Evolutionary conservation across 2,329 filamentous ascomycete species (phyloP).

Genomic region (Monosporascus sp.): DNA sequence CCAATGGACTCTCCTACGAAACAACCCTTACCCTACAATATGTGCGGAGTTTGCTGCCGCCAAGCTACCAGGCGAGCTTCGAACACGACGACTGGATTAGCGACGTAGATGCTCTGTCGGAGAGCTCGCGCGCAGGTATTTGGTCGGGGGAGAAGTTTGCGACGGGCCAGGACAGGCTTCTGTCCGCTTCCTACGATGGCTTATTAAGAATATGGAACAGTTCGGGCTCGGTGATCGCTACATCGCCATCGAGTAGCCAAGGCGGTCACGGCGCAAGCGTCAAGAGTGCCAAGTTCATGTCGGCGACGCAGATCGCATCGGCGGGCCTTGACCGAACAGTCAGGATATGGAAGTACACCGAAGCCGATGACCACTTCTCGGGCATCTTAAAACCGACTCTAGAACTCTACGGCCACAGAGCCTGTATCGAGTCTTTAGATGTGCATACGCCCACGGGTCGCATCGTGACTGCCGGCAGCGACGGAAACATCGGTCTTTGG

Average conservation of each 20-base stretch:
- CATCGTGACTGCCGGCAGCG: conserved; percentile 79
- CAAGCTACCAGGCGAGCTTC: conserved; percentile 83
- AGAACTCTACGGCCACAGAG: conserved; percentile 79
- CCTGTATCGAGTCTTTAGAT: conserved; percentile 67
- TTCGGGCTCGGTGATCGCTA: conserved; percentile 78
- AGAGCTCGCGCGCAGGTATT: conserved; percentile 53
- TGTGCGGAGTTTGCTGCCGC: conserved; percentile 84
- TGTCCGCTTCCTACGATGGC: conserved; percentile 94
- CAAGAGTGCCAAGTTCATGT: conserved; percentile 80
- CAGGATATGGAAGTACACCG: conserved; percentile 82
- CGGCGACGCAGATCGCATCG: conserved; percentile 72
- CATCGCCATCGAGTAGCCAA: conserved; percentile 59
- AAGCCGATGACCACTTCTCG: conserved; percentile 55
- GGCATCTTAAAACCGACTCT: conserved; percentile 64
- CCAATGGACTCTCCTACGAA: conserved; percentile 84
- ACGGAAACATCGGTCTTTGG: conserved; percentile 86
- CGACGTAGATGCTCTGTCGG: conserved; percentile 74
- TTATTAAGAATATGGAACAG: conserved; percentile 84
- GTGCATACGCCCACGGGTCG: conserved; percentile 69
- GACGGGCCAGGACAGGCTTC: conserved; percentile 62
- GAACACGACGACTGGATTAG: conserved; percentile 98
- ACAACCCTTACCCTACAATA: conserved; percentile 86
- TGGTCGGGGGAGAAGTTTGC: conserved; percentile 48
- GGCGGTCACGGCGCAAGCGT: conserved; percentile 73
- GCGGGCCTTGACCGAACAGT: conserved; percentile 80